Evolutionary conservation across 345 rosid genomes (phyloP).

Genomic region (Citropsis articulata): DNA sequence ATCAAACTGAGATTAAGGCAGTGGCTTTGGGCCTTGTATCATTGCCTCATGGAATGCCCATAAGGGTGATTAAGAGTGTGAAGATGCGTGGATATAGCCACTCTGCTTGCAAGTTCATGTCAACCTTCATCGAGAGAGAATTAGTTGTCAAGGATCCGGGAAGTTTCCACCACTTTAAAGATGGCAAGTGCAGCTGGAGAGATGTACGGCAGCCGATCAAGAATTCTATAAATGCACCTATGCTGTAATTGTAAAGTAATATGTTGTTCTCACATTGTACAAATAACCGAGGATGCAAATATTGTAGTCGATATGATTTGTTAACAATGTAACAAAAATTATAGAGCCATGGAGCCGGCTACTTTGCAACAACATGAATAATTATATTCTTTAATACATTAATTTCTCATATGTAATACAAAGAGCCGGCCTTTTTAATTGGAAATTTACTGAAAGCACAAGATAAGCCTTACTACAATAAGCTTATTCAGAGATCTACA

Average conservation of each 20-base stretch:
- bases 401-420: neutral
- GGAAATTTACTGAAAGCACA: neutral
- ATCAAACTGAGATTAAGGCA: constrained; percentile 25
- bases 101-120: constrained; percentile 27
- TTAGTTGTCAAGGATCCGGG: constrained; percentile 21
- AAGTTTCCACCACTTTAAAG: constrained; percentile 25
- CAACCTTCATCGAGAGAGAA: constrained; percentile 20
- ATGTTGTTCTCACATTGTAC: too few species aligned
- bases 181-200: constrained; percentile 24
- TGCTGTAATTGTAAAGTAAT: too few species aligned
- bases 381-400: too few species aligned
- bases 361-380: too few species aligned
- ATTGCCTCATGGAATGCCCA: constrained; percentile 10
- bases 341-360: too few species aligned
- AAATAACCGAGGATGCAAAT: neutral
- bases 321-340: too few species aligned
- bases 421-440: neutral
- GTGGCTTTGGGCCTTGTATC: constrained; percentile 24
- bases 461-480: too few species aligned
- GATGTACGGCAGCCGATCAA: constrained; percentile 14
- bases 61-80: constrained; percentile 22
- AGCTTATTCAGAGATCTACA: neutral
- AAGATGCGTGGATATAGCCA: constrained; percentile 25
- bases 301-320: too few species aligned
- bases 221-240: neutral